phyloP scores from a whole-genome alignment of 176 grass and related monocot genomes.

The Hordeum marinum region DNA sequence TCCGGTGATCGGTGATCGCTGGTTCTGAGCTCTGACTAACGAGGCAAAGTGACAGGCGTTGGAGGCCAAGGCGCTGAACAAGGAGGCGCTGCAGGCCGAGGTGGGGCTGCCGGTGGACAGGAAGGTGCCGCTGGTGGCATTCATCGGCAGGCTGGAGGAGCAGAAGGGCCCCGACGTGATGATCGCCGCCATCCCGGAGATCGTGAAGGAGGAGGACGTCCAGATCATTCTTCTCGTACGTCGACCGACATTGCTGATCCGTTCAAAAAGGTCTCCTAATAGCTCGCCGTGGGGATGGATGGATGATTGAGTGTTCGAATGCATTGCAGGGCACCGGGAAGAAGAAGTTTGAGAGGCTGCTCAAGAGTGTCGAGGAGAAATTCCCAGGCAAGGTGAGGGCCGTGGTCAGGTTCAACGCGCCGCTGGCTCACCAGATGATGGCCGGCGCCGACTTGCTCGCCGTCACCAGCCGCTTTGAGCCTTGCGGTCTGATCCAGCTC shows the following conservation, averaged over 20 bases:
- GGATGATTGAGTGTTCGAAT: neutral
- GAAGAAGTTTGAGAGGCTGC: conserved; percentile 71
- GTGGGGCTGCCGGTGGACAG: conserved; percentile 64
- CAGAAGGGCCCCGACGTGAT: conserved; percentile 97
- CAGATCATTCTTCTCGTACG: conserved; percentile 85
- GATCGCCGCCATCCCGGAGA: conserved; percentile 60
- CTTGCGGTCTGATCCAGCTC: conserved; percentile 92
- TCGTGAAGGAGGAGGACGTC: conserved; percentile 58
- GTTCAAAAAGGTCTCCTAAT: neutral
- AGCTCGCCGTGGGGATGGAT: neutral
- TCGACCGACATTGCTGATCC: neutral
- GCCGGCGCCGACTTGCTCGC: conserved; percentile 79
- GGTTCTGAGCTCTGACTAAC: conserved; percentile 8
- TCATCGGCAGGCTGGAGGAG: conserved; percentile 90
- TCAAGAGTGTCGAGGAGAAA: conserved; percentile 47
- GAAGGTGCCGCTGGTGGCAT: conserved; percentile 67
- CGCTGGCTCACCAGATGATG: conserved; percentile 85
- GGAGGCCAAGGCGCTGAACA: conserved; percentile 71
- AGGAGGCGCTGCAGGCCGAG: conserved; percentile 86
- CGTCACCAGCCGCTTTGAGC: conserved; percentile 84
- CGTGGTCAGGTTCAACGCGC: conserved; percentile 84
- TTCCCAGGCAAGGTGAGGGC: conserved; percentile 68
- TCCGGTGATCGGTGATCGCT: neutral
- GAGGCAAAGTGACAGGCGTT: conserved; percentile 43
- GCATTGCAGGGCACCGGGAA: conserved; percentile 79